Percentiles rank a stretch among this genome's conserved stretches.
These are phyloP conservation scores for Medicago lupulina DNA, from an alignment of 306 rosid species.

Conservation along the genomic window DNA sequence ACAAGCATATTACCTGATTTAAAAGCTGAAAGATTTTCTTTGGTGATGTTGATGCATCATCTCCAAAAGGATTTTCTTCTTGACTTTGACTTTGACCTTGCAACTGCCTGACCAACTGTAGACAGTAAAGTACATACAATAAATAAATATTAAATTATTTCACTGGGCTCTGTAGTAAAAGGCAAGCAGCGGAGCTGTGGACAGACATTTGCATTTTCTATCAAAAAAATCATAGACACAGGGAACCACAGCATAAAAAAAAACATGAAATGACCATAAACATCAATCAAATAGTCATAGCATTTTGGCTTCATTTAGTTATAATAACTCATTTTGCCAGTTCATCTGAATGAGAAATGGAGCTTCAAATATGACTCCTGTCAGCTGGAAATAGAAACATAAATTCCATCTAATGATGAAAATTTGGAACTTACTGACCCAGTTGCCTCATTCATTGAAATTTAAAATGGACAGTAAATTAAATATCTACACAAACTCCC, in stretches of 20 bases:
- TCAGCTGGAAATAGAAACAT: conserved; percentile 19
- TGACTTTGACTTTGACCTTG: conserved; percentile 63
- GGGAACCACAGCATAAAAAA: conserved; percentile 22
- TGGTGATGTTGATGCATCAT: conserved; percentile 75
- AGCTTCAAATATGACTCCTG: conserved; percentile 26
- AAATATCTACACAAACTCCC: conserved; percentile 25
- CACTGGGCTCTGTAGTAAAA: background rate
- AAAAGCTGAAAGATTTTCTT: conserved; percentile 96
- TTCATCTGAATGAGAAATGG: conserved; percentile 27
- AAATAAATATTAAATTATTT: conserved; percentile 1
- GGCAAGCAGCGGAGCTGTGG: conserved; percentile 14
- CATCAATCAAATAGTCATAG: background rate
- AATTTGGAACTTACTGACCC: conserved; percentile 32
- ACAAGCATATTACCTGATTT: conserved; percentile 70
- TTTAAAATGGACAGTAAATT: conserved; percentile 17
- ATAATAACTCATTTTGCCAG: conserved; percentile 16
- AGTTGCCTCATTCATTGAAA: conserved; percentile 23
- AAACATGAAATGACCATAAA: conserved; percentile 18
- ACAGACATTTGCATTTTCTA: conserved; percentile 4
- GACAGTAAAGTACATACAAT: conserved; percentile 38
- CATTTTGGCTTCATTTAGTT: conserved; percentile 31
- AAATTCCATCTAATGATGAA: background rate
- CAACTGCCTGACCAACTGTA: conserved; percentile 93
- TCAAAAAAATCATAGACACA: conserved; percentile 17
- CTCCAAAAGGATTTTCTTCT: conserved; percentile 91